Conservation (phyloP, 2,329 filamentous ascomycete genomes). For the Zarea fungicola region DNA sequence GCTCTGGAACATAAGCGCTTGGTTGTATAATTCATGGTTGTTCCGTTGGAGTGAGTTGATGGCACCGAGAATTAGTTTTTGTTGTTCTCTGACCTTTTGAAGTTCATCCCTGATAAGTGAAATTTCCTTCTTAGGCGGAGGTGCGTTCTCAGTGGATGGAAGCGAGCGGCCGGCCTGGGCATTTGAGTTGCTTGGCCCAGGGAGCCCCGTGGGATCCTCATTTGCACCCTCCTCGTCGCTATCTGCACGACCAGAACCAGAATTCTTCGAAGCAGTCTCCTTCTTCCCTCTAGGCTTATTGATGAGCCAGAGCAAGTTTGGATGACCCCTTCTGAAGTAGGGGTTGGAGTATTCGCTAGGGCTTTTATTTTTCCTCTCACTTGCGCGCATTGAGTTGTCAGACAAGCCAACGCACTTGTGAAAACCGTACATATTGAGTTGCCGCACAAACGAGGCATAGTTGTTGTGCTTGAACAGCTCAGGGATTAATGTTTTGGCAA, state of each 20-base stretch:
- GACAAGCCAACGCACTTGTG: slow-evolving; percentile 92
- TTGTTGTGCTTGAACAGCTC: slow-evolving; percentile 99
- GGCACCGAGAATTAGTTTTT: slow-evolving; percentile 77
- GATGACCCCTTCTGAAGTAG: slow-evolving; percentile 89
- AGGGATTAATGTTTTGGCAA: slow-evolving; percentile 92
- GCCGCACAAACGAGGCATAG: slow-evolving; percentile 91
- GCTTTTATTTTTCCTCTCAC: slow-evolving; percentile 94
- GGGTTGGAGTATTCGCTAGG: slow-evolving; percentile 98
- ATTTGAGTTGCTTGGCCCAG: slow-evolving; percentile 12
- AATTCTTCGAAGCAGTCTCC: slow-evolving; percentile 49
- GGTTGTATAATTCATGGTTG: slow-evolving; percentile 81
- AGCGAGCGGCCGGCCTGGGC: slow-evolving; percentile 28
- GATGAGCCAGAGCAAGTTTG: slow-evolving; percentile 91
- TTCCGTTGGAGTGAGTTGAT: slow-evolving; percentile 77
- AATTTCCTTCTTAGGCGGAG: slow-evolving; percentile 66
- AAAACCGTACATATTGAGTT: slow-evolving; percentile 96
- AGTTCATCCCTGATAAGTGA: slow-evolving; percentile 74
- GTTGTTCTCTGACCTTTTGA: slow-evolving; percentile 75
- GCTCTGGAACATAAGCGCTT: slow-evolving; percentile 82
- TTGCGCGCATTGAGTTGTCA: slow-evolving; percentile 96
- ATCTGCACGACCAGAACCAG: slow-evolving; percentile 62
- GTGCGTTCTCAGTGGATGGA: slow-evolving; percentile 40
- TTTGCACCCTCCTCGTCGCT: slow-evolving; percentile 49
- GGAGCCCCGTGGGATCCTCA: slow-evolving; percentile 32
- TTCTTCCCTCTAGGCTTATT: slow-evolving; percentile 80